Percentiles rank a stretch among this genome's conserved stretches.
These are phyloP conservation scores for Adansonia gregorii DNA, from an alignment of 441 rosid genomes.

Conservation along the genomic window DNA sequence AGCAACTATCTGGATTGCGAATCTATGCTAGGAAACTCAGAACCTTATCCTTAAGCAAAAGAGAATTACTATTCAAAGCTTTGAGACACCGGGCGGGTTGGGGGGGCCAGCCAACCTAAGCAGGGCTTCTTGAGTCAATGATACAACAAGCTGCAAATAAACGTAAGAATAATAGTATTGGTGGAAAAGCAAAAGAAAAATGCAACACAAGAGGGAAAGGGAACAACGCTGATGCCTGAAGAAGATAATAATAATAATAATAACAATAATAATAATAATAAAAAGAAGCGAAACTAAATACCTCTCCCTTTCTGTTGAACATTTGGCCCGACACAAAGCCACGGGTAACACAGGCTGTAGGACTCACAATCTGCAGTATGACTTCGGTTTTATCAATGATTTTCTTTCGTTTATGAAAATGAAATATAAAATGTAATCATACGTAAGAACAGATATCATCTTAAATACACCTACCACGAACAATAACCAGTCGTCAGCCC, in stretches of 20 bases:
- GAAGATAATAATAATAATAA: too few species aligned
- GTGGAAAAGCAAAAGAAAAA: not conserved
- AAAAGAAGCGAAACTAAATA: slow-evolving; percentile 29
- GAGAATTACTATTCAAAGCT: slow-evolving; percentile 45
- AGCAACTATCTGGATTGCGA: not conserved
- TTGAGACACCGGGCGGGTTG: slow-evolving; percentile 48
- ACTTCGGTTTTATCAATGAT: not conserved
- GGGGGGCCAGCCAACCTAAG: slow-evolving; percentile 52
- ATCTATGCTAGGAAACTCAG: not conserved
- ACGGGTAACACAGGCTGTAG: slow-evolving; percentile 60
- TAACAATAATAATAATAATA: not conserved
- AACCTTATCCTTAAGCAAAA: not conserved
- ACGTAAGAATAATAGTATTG: not conserved
- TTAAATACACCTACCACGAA: slow-evolving; percentile 55
- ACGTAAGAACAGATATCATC: slow-evolving; percentile 8
- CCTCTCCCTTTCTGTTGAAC: slow-evolving; percentile 88
- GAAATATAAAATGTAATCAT: not conserved
- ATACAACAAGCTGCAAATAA: slow-evolving; percentile 70
- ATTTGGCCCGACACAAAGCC: slow-evolving; percentile 80
- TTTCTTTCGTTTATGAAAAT: slow-evolving; percentile 1
- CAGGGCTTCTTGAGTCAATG: slow-evolving; percentile 80
- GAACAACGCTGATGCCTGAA: not conserved
- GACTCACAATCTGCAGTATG: slow-evolving; percentile 63
- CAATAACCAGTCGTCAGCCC: slow-evolving; percentile 95
- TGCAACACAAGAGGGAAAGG: not conserved